Base-by-base conservation (phyloP, 2,329 filamentous ascomycete species). In the Chaetomiaceae sp. region DNA sequence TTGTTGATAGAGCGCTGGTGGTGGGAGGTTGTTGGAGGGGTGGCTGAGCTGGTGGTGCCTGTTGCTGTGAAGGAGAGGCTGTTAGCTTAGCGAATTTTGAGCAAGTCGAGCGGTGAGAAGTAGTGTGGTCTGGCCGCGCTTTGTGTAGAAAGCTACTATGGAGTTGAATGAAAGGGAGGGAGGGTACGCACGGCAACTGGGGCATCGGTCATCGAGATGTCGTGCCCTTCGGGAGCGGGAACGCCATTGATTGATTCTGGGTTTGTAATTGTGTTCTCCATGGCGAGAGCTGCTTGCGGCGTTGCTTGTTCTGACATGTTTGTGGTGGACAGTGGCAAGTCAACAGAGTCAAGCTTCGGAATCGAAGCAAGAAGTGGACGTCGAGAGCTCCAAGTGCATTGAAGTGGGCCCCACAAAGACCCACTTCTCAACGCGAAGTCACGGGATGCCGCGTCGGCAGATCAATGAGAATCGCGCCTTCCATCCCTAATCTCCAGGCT, bases 391-490 rank as follows among this genome's bases (percentile, higher is more conserved):
- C 9, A 6, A 17, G 6, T 8, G 17, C 14, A 19, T 14, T n/a
- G 17, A 37, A 37, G 15, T n/a, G 15, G 19, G 38, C 23, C 44
- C 46, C 38, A 44, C 17, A n/a, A 2, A 0, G 31, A 39, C 58
- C 58, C 58, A 53, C 48, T 17, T 15, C 15, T 5, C 1, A 11
- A 52, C 61, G 36, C 62, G 57, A 12, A 43, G 56, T 63, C 62
- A 64, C 62, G 62, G 51, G 62, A 58, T 23, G 23, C 50, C 61
- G 62, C 51, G 61, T 59, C 31, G 8, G n/a, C n/a, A 36, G 38
- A n/a, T 31, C 3, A 9, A 31, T 31, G 17, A 6, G 12, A 31
- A 27, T 39, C 51, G 33, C 51, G 51, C 23, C 22, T 47, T 53
- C 50, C 46, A 46, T 51, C 29, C 45, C 34, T 43, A 6, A 12